phyloP scores from a whole-genome alignment of 139 green algal species.

The Raphidocelis subcapitata region DNA sequence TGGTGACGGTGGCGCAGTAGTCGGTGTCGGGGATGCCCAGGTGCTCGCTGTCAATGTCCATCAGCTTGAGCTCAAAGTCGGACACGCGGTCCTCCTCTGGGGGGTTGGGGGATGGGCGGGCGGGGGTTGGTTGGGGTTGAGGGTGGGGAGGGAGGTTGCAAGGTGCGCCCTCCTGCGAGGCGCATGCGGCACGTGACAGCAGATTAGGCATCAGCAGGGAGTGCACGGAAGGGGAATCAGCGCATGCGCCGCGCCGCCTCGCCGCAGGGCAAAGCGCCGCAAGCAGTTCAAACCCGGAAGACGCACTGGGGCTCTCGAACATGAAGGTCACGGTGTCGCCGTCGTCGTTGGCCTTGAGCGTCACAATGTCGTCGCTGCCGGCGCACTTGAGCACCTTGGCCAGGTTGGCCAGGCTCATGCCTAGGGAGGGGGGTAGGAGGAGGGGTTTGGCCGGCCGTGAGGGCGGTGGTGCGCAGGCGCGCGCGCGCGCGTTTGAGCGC shows the following conservation, averaged over 20 bases:
- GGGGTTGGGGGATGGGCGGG: not conserved
- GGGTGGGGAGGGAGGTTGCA: too few species aligned
- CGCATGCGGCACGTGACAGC: not conserved
- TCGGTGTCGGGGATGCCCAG: conserved; percentile 96
- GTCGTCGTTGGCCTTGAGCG: conserved; percentile 94
- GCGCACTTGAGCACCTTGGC: conserved; percentile 98
- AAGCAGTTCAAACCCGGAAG: not conserved
- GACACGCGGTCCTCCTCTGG: conserved; percentile 79
- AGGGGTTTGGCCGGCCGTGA: conserved; percentile 2
- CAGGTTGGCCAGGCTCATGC: conserved; percentile 94
- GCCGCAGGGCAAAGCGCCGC: too few species aligned
- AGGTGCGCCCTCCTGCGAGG: too few species aligned
- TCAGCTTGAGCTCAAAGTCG: conserved; percentile 99
- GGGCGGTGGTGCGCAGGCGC: too few species aligned
- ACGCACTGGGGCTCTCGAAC: conserved; percentile 77
- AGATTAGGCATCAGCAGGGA: not conserved
- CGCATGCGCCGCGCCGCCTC: too few species aligned
- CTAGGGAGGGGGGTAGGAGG: conserved; percentile 25
- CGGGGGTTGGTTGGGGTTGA: too few species aligned
- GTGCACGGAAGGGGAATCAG: too few species aligned
- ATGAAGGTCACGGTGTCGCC: conserved; percentile 94
- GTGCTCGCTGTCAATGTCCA: conserved; percentile 99
- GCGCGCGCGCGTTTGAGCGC: too few species aligned
- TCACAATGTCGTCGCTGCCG: conserved; percentile 95
- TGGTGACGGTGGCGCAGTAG: conserved; percentile 86